A percentile compares a stretch with the other conserved stretches of the same genome.
phyloP scores from a whole-genome alignment of 371 early-diverging fungal species.

The Mortierella sp. region DNA sequence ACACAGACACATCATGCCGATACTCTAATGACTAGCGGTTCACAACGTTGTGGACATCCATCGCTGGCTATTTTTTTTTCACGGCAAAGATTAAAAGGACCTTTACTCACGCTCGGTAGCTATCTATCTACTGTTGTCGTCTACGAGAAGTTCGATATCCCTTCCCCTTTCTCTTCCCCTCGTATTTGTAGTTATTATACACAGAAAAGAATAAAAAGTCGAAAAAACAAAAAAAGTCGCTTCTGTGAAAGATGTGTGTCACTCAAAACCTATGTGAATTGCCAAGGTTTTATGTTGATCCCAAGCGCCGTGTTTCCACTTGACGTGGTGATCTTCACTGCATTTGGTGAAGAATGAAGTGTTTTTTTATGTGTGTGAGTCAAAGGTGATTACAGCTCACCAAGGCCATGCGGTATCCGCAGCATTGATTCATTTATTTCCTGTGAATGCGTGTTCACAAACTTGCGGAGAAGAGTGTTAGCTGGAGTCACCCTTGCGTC shows the following conservation, averaged over 20 bases:
- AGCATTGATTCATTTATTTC: background rate
- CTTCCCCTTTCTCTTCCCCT: background rate
- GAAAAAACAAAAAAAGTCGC: background rate
- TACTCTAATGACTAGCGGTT: conserved; percentile 57
- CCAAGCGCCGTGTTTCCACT: background rate
- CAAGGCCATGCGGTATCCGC: background rate
- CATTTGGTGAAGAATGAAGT: too few species aligned
- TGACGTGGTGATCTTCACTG: too few species aligned
- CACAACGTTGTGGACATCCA: conserved; percentile 23
- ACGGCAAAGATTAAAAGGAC: conserved; percentile 57
- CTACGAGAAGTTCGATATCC: conserved; percentile 59
- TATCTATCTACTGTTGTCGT: conserved; percentile 45
- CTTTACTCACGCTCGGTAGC: conserved; percentile 56
- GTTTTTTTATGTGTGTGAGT: too few species aligned
- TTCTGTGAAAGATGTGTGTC: too few species aligned
- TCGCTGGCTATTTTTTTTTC: conserved; percentile 58
- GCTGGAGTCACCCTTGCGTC: background rate
- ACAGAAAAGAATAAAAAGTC: background rate
- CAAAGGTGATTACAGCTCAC: background rate
- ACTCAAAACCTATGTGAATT: background rate
- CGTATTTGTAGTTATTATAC: background rate
- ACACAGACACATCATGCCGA: conserved; percentile 42
- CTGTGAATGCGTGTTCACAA: background rate
- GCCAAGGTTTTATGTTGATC: background rate
- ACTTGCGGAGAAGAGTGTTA: background rate